These are phyloP conservation scores for Taphrina wiesneri DNA, from an alignment of 1,139 yeast species.

Conservation along the genomic window DNA sequence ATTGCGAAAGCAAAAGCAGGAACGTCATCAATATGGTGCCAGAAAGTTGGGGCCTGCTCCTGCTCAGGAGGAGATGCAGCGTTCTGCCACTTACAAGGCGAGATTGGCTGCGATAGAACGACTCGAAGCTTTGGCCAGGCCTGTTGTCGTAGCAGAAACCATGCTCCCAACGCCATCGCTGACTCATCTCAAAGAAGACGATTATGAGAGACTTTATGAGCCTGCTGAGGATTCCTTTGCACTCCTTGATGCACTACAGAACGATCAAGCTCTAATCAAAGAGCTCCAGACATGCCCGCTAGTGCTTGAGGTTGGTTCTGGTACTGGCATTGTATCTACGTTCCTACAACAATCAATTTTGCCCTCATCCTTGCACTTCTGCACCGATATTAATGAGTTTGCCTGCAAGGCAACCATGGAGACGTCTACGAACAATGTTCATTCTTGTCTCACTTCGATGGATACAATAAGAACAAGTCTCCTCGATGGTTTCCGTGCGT, in stretches of 20 bases:
- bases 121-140: neutral
- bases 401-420: conserved; percentile 34
- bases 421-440: conserved; percentile 18
- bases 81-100: neutral
- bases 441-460: neutral
- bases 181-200: conserved; percentile 33
- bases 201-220: conserved; percentile 35
- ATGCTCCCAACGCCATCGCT: conserved; percentile 37
- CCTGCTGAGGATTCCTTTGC: conserved; percentile 38
- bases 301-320: conserved; percentile 34
- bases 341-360: conserved; percentile 33
- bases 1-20: neutral
- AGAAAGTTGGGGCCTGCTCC: neutral
- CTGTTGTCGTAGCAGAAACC: neutral
- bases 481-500: conserved; percentile 20
- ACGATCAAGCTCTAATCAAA: conserved; percentile 27
- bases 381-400: conserved; percentile 34
- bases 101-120: neutral
- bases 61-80: neutral
- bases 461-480: conserved; percentile 32
- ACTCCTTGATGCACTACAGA: conserved; percentile 38
- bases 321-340: conserved; percentile 36
- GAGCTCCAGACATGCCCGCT: conserved; percentile 4
- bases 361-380: conserved; percentile 31
- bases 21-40: neutral